Conservation (phyloP, 495 filamentous ascomycete genomes). For the Annulohypoxylon stygium region DNA sequence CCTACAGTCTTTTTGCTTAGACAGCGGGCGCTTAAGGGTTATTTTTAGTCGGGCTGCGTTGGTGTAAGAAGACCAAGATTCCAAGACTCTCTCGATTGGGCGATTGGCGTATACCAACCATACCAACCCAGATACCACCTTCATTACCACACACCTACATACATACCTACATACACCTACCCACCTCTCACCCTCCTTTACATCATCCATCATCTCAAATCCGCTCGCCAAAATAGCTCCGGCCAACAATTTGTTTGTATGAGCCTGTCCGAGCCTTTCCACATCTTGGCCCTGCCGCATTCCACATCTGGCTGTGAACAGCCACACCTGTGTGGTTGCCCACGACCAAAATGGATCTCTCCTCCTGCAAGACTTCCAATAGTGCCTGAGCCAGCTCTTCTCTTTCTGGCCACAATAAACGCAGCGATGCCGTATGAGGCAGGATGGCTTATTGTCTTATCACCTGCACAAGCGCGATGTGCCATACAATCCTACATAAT, state of each 20-base stretch:
- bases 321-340: slow-evolving; percentile 34
- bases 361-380: slow-evolving; percentile 26
- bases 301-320: slow-evolving; percentile 38
- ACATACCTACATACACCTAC: not conserved
- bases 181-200: slow-evolving; percentile 18
- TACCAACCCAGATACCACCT: not conserved
- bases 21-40: slow-evolving; percentile 23
- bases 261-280: slow-evolving; percentile 3
- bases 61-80: not conserved
- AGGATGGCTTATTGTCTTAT: slow-evolving; percentile 41
- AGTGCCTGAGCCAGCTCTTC: slow-evolving; percentile 27
- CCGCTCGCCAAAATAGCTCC: slow-evolving; percentile 21
- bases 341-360: slow-evolving; percentile 30
- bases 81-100: not conserved
- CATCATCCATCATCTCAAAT: slow-evolving; percentile 12
- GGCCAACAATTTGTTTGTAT: slow-evolving; percentile 22
- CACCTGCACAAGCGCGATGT: slow-evolving; percentile 33
- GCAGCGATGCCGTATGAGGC: slow-evolving; percentile 22
- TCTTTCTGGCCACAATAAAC: slow-evolving; percentile 27
- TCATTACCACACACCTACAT: slow-evolving; percentile 18
- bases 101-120: not conserved
- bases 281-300: slow-evolving; percentile 24
- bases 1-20: slow-evolving; percentile 6
- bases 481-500: slow-evolving; percentile 37
- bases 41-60: slow-evolving; percentile 23